Evolutionary conservation across 2,329 filamentous ascomycete species (phyloP).

Genomic region (Alternaria tenuissima): DNA sequence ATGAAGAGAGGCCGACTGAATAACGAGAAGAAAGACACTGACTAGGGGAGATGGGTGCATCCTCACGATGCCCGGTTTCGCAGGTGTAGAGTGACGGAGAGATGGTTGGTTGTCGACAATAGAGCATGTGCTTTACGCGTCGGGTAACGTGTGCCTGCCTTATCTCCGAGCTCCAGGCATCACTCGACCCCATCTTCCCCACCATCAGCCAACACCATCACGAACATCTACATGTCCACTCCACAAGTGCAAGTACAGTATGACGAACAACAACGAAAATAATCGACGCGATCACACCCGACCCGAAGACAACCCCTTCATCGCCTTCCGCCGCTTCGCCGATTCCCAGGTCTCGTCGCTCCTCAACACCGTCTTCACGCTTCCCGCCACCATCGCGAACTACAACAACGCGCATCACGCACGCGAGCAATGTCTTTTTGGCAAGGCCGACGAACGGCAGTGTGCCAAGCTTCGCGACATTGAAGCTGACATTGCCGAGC

Average conservation of each 20-base stretch:
- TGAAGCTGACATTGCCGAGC: slow-evolving; percentile 28
- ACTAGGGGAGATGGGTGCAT: not conserved
- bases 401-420: slow-evolving; percentile 42
- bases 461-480: slow-evolving; percentile 39
- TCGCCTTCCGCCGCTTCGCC: slow-evolving; percentile 67
- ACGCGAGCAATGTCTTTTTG: slow-evolving; percentile 44
- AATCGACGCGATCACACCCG: slow-evolving; percentile 23
- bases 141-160: slow-evolving; percentile 13
- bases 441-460: slow-evolving; percentile 36
- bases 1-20: not conserved
- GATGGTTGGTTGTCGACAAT: slow-evolving; percentile 13
- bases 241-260: slow-evolving; percentile 20
- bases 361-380: slow-evolving; percentile 60
- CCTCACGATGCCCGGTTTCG: slow-evolving; percentile 7
- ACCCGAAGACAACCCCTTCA: slow-evolving; percentile 61
- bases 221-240: slow-evolving; percentile 12
- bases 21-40: not conserved
- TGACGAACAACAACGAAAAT: slow-evolving; percentile 37
- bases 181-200: slow-evolving; percentile 13
- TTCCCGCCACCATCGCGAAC: slow-evolving; percentile 42
- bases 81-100: not conserved
- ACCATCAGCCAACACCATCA: slow-evolving; percentile 6
- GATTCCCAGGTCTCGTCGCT: slow-evolving; percentile 66
- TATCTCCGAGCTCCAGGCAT: slow-evolving; percentile 22
- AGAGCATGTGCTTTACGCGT: slow-evolving; percentile 8